Evolutionary conservation across 306 rosid genomes (phyloP).

Genomic region (Fagus crenata): DNA sequence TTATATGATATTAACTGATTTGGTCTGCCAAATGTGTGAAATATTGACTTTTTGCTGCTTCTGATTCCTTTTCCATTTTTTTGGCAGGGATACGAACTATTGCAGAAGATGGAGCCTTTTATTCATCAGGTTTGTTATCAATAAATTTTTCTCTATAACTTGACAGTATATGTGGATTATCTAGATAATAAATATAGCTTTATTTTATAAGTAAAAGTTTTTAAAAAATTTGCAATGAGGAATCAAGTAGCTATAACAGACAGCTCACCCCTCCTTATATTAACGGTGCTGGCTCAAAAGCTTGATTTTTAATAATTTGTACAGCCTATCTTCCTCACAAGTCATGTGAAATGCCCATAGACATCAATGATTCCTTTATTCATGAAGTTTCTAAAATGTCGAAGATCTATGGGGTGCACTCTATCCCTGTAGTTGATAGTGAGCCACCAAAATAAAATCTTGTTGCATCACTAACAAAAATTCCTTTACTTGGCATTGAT

Average conservation of each 20-base stretch:
- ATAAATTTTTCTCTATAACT: slow-evolving; percentile 22
- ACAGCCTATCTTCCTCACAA: not conserved
- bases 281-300: not conserved
- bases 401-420: not conserved
- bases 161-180: slow-evolving; percentile 11
- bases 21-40: not conserved
- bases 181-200: slow-evolving; percentile 15
- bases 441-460: not conserved
- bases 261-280: not conserved
- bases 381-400: not conserved
- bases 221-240: not conserved
- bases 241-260: not conserved
- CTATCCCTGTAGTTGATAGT: not conserved
- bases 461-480: not conserved
- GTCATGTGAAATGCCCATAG: not conserved
- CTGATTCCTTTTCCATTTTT: slow-evolving; percentile 17
- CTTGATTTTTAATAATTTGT: no score
- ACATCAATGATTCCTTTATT: not conserved
- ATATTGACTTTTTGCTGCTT: slow-evolving; percentile 23
- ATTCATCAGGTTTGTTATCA: slow-evolving; percentile 47
- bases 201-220: slow-evolving; percentile 6
- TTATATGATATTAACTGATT: slow-evolving; percentile 19
- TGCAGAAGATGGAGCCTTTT: slow-evolving; percentile 54
- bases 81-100: slow-evolving; percentile 51
- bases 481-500: not conserved